Percentiles rank a stretch among this genome's conserved stretches.
Evolutionary conservation across 495 filamentous ascomycete genomes (phyloP).

Genomic region (Penicillium desertorum): DNA sequence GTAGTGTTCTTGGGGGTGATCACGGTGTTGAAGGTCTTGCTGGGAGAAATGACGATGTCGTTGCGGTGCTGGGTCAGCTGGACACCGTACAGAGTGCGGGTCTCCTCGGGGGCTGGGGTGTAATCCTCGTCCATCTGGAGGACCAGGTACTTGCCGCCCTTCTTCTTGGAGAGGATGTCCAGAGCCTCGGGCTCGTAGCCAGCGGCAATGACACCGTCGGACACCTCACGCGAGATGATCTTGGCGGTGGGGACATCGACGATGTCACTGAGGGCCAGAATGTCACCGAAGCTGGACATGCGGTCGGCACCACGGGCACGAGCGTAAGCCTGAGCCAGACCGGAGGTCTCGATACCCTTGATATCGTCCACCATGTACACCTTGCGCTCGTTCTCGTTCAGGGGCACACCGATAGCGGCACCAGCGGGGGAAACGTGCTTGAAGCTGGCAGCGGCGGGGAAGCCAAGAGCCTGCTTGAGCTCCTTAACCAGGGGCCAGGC

Average conservation of each 20-base stretch:
- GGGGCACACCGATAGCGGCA: conserved; percentile 85
- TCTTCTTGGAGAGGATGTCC: conserved; percentile 94
- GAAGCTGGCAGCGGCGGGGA: conserved; percentile 95
- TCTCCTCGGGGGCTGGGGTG: conserved; percentile 71
- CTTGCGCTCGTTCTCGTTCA: conserved; percentile 84
- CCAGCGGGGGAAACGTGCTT: conserved; percentile 98
- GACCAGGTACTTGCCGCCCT: conserved; percentile 93
- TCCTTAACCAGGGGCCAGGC: conserved; percentile 97
- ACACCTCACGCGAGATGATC: conserved; percentile 96
- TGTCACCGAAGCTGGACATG: conserved; percentile 96
- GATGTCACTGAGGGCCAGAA: conserved; percentile 87
- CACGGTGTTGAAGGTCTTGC: conserved; percentile 77
- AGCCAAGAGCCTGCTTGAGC: conserved; percentile 79
- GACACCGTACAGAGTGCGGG: conserved; percentile 83
- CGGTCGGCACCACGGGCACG: conserved; percentile 92
- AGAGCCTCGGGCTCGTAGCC: conserved; percentile 80
- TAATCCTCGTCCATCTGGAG: conserved; percentile 91
- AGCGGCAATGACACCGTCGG: conserved; percentile 92
- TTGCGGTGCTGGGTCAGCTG: conserved; percentile 86
- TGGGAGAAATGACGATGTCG: conserved; percentile 79
- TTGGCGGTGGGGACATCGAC: conserved; percentile 90
- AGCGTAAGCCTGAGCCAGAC: conserved; percentile 89
- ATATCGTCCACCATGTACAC: conserved; percentile 99
- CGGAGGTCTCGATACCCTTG: conserved; percentile 76
- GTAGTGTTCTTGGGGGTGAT: conserved; percentile 77